A percentile compares a stretch with the other conserved stretches of the same genome.
These are phyloP conservation scores for Carpinus fangiana DNA, from an alignment of 306 rosid genomes.

Conservation along the genomic window DNA sequence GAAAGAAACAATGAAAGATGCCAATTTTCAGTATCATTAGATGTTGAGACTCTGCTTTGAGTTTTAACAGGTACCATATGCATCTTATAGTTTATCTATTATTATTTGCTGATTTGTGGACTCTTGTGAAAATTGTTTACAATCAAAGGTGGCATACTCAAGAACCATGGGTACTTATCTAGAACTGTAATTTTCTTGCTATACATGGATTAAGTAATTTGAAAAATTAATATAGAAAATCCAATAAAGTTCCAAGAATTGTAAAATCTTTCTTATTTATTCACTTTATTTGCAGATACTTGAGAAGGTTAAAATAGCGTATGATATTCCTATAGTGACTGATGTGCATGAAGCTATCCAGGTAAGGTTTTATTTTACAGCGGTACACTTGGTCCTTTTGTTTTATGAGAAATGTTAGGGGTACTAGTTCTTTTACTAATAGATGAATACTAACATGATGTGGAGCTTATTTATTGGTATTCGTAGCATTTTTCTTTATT, in stretches of 20 bases:
- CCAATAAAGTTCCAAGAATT: not conserved
- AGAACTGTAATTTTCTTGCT: not conserved
- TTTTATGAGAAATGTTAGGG: not conserved
- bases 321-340: conserved; percentile 83
- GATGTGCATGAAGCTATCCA: conserved; percentile 82
- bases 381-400: not conserved
- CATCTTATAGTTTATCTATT: not conserved
- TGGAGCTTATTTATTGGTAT: too few relatives aligned
- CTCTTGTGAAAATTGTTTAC: not conserved
- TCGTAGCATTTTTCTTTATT: too few relatives aligned
- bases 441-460: too few relatives aligned
- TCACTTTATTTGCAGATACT: conserved; percentile 58
- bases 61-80: not conserved
- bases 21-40: too few relatives aligned
- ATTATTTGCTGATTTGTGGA: not conserved
- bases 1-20: too few relatives aligned
- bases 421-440: too few relatives aligned
- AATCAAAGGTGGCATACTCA: not conserved
- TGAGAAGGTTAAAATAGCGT: conserved; percentile 88
- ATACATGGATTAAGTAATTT: not conserved
- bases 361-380: conserved; percentile 40
- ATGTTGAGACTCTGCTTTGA: not conserved
- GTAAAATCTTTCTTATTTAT: not conserved
- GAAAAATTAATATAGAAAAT: not conserved
- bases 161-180: not conserved